phyloP scores from a whole-genome alignment of 805 yeast species.

The Kluyveromyces wickerhamii region DNA sequence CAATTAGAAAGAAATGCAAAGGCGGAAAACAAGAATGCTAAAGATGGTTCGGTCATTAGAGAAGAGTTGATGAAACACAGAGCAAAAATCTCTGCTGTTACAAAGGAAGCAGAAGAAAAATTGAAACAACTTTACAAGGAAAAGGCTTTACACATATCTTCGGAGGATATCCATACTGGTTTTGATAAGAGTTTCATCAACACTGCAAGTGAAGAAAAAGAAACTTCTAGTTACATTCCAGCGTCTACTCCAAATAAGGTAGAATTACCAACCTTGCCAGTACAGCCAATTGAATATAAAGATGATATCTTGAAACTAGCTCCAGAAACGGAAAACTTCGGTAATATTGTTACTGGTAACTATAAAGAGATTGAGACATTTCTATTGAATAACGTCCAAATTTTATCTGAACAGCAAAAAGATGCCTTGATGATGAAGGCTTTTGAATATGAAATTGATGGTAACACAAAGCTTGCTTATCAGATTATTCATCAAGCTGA shows the following conservation, averaged over 20 bases:
- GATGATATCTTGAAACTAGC: conserved; percentile 47
- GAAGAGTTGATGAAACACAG: conserved; percentile 48
- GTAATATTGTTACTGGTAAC: conserved; percentile 45
- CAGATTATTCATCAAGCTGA: conserved; percentile 75
- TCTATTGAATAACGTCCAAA: conserved; percentile 51
- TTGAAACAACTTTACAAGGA: conserved; percentile 62
- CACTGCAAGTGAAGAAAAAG: conserved; percentile 34
- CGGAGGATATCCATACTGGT: conserved; percentile 88
- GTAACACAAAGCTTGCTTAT: conserved; percentile 44
- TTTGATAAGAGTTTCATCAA: conserved; percentile 81
- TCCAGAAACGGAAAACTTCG: conserved; percentile 59
- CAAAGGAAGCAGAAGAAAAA: conserved; percentile 56
- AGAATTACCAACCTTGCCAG: conserved; percentile 11
- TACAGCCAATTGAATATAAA: conserved; percentile 23
- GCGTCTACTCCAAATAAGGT: conserved; percentile 2
- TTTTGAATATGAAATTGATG: conserved; percentile 70
- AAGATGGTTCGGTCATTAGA: conserved; percentile 33
- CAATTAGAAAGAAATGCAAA: conserved; percentile 59
- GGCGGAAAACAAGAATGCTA: conserved; percentile 38
- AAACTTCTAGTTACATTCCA: conserved; percentile 7
- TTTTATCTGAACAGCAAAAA: conserved; percentile 76
- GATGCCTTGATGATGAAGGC: conserved; percentile 92
- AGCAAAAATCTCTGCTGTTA: conserved; percentile 57
- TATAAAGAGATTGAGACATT: conserved; percentile 43
- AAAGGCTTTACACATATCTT: conserved; percentile 65